These are phyloP conservation scores for Neoconidiobolus thromboides DNA, from an alignment of 371 early-diverging fungal genomes.

Conservation along the genomic window DNA sequence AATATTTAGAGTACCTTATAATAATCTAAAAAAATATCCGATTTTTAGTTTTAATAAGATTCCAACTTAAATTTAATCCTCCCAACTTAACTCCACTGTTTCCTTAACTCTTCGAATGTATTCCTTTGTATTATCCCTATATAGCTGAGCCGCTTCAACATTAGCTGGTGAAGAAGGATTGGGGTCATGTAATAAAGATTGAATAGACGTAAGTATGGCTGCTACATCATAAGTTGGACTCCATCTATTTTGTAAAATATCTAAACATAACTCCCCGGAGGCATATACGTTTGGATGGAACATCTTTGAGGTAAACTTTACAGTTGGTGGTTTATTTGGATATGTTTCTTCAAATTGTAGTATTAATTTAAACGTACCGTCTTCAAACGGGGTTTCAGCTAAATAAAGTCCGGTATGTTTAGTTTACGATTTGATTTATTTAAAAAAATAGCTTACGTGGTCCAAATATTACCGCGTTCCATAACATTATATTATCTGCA, in stretches of 20 bases:
- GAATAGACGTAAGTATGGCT: slow-evolving; percentile 91
- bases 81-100: slow-evolving; percentile 88
- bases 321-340: slow-evolving; percentile 97
- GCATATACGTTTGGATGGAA: slow-evolving; percentile 99
- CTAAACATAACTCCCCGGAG: slow-evolving; percentile 96
- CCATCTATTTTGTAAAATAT: slow-evolving; percentile 98
- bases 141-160: slow-evolving; percentile 92
- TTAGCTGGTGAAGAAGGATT: slow-evolving; percentile 98
- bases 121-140: slow-evolving; percentile 79
- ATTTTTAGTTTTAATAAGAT: too few relatives aligned
- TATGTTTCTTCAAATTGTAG: slow-evolving; percentile 95
- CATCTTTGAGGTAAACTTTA: slow-evolving; percentile 92
- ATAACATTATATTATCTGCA: slow-evolving; percentile 84
- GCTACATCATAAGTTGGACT: slow-evolving; percentile 93
- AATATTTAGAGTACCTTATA: too few relatives aligned
- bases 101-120: slow-evolving; percentile 87
- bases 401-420: neutral
- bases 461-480: slow-evolving; percentile 98
- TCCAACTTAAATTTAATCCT: neutral
- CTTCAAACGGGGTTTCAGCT: slow-evolving; percentile 97
- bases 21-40: too few relatives aligned
- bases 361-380: slow-evolving; percentile 95
- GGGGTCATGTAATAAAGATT: slow-evolving; percentile 95
- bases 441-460: slow-evolving; percentile 31
- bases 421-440: neutral